These are phyloP conservation scores for Amoebophrya sp. DNA, from an alignment of 169 alveolate genomes.

Conservation along the genomic window DNA sequence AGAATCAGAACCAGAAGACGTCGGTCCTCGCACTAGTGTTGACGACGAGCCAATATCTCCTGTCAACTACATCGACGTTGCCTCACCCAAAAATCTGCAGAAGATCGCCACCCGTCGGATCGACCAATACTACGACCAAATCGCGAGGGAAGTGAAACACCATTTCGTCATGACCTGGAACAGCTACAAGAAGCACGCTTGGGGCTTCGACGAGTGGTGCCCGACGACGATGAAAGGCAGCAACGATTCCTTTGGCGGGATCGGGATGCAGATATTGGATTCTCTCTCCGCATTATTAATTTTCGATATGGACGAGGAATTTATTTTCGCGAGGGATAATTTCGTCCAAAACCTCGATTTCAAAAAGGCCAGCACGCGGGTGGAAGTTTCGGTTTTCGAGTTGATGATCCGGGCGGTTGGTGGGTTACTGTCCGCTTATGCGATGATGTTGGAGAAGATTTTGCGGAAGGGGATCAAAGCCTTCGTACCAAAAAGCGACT, in stretches of 20 bases:
- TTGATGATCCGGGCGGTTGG: background rate
- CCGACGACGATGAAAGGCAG: background rate
- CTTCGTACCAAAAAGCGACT: too few relatives aligned
- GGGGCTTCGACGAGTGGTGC: background rate
- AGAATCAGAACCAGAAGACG: too few relatives aligned
- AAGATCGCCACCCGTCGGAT: too few relatives aligned
- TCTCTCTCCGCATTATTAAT: too few relatives aligned
- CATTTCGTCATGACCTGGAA: background rate
- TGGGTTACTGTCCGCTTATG: background rate
- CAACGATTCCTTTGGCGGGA: background rate
- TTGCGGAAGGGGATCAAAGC: too few relatives aligned
- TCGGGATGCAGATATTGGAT: slow-evolving; percentile 2
- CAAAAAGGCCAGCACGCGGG: background rate
- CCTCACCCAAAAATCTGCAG: too few relatives aligned
- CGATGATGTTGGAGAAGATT: too few relatives aligned
- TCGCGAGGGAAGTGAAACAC: background rate
- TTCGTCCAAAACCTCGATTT: background rate
- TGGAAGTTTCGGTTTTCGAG: background rate
- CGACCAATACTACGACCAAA: background rate
- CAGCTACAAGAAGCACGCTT: background rate
- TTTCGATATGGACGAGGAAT: too few relatives aligned
- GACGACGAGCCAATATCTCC: too few relatives aligned
- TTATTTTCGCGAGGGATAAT: too few relatives aligned
- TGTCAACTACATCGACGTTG: too few relatives aligned
- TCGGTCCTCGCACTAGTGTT: too few relatives aligned